phyloP scores from a whole-genome alignment of 83 land plant species.

The Diphasiastrum complanatum region DNA sequence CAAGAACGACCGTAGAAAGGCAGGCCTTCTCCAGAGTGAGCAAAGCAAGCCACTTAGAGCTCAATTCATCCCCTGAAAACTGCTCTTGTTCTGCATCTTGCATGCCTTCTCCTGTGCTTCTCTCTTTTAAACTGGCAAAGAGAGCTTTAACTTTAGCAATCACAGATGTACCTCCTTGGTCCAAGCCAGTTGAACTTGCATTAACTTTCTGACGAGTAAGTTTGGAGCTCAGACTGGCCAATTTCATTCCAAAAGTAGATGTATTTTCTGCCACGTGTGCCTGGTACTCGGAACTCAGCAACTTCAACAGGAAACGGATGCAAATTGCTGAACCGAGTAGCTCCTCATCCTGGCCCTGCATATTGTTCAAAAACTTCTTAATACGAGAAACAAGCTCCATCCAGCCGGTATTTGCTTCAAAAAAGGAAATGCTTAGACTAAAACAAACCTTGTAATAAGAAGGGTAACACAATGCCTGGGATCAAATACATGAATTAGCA shows the following conservation, averaged over 20 bases:
- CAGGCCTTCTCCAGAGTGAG: constrained; percentile 91
- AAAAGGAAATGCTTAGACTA: no score
- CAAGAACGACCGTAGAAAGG: constrained; percentile 78
- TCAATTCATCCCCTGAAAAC: constrained; percentile 45
- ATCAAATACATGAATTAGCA: no score
- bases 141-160: constrained; percentile 58
- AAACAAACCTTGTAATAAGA: no score
- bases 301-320: constrained; percentile 66
- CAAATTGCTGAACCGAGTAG: constrained; percentile 68
- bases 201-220: constrained; percentile 19
- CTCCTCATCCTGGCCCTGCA: constrained; percentile 85
- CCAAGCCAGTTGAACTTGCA: constrained; percentile 24
- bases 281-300: constrained; percentile 48
- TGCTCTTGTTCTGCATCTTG: constrained; percentile 27
- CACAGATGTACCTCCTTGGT: constrained; percentile 55
- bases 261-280: constrained; percentile 27
- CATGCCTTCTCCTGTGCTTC: constrained; percentile 22
- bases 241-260: constrained; percentile 43
- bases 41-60: constrained; percentile 79
- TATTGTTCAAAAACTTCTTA: neutral
- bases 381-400: constrained; percentile 8
- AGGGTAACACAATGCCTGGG: no score
- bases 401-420: no score
- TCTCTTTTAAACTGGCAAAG: constrained; percentile 57
- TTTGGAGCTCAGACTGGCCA: constrained; percentile 41